Evolutionary conservation across 306 rosid genomes (phyloP).

Genomic region (Fragaria iinumae): DNA sequence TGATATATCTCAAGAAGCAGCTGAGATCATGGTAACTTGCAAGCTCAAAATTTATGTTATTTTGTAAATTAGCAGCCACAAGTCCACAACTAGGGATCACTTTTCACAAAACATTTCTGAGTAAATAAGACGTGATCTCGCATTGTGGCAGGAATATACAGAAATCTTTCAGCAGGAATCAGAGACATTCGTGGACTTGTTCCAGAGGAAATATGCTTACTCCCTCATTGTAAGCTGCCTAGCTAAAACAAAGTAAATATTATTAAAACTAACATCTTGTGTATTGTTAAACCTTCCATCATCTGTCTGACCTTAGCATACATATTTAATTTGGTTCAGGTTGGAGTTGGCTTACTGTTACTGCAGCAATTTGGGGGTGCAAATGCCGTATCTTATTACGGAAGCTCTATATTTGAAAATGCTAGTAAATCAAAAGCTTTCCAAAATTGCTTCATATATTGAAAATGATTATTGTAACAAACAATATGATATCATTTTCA

Average conservation of each 20-base stretch:
- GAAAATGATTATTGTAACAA: not conserved
- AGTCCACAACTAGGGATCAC: not conserved
- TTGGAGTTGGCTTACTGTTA: conserved; percentile 39
- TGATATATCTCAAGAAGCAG: conserved; percentile 60
- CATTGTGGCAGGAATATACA: conserved; percentile 26
- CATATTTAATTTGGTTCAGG: conserved; percentile 19
- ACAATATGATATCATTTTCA: not conserved
- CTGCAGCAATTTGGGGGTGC: conserved; percentile 41
- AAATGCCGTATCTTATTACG: conserved; percentile 25
- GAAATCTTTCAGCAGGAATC: conserved; percentile 21
- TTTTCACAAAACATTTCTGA: too few species aligned
- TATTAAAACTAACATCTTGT: not conserved
- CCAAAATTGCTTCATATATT: not conserved
- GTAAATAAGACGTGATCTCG: not conserved
- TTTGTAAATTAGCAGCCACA: too few species aligned
- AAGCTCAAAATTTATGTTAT: not conserved
- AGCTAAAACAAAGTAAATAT: not conserved
- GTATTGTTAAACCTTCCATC: not conserved
- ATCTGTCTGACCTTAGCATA: not conserved
- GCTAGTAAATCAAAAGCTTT: conserved; percentile 15
- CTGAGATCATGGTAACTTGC: conserved; percentile 53
- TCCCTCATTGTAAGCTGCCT: conserved; percentile 29
- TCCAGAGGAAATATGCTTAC: conserved; percentile 26
- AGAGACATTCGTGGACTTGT: conserved; percentile 31
- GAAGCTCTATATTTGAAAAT: conserved; percentile 21